Percentiles rank a stretch among this genome's conserved stretches.
Conservation (phyloP, 2,329 filamentous ascomycete genomes). For the Berkeleyomyces basicola region DNA sequence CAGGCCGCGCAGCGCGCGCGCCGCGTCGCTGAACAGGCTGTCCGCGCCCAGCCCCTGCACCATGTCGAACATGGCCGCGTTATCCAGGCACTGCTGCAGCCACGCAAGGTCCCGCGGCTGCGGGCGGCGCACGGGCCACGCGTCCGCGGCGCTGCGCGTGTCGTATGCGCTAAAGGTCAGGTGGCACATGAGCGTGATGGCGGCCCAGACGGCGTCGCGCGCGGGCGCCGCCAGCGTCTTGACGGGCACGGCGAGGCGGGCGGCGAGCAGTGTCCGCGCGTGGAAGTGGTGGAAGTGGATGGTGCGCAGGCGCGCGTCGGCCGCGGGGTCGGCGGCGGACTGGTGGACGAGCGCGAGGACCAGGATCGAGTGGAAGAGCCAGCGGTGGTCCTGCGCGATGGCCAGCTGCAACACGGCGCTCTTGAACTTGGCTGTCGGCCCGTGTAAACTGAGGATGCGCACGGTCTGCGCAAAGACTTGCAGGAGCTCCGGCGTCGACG, state of each 20-base stretch:
- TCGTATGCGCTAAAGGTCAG: constrained; percentile 30
- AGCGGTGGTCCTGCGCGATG: constrained; percentile 16
- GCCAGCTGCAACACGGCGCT: constrained; percentile 1
- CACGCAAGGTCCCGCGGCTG: constrained; percentile 35
- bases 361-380: constrained; percentile 6
- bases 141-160: constrained; percentile 24
- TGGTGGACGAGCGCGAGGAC: constrained; percentile 14
- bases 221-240: constrained; percentile 21
- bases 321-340: constrained; percentile 13
- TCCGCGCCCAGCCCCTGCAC: constrained; percentile 31
- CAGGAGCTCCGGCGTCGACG: not conserved
- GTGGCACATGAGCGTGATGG: constrained; percentile 29
- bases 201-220: constrained; percentile 32
- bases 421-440: not conserved
- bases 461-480: not conserved
- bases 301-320: constrained; percentile 17
- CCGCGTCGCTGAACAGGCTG: constrained; percentile 28
- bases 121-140: constrained; percentile 37
- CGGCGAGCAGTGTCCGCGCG: constrained; percentile 31
- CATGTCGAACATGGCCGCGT: constrained; percentile 35
- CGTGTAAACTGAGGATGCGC: not conserved
- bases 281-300: constrained; percentile 32
- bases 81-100: constrained; percentile 39
- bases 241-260: constrained; percentile 21
- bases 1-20: constrained; percentile 6